phyloP scores from a whole-genome alignment of 1,139 yeast species.

The Protomyces arabidopsidicola region DNA sequence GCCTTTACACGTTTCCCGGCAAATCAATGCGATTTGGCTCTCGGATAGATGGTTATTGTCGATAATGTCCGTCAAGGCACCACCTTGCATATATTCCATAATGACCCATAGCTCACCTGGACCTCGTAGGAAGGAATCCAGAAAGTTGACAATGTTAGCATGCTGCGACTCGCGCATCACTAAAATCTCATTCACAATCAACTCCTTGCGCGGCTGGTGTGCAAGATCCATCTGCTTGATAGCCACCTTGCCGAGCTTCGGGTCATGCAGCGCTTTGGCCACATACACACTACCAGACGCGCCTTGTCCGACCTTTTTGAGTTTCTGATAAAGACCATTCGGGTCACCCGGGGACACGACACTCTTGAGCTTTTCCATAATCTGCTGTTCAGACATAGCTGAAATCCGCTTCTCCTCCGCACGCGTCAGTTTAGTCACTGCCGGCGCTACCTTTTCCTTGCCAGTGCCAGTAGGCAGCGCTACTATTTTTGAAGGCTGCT shows the following conservation, averaged over 20 bases:
- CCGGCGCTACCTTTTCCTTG: slow-evolving; percentile 19
- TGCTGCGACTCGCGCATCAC: slow-evolving; percentile 93
- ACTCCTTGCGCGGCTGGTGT: slow-evolving; percentile 90
- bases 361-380: slow-evolving; percentile 73
- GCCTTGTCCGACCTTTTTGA: slow-evolving; percentile 98
- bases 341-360: slow-evolving; percentile 86
- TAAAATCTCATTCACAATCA: slow-evolving; percentile 85
- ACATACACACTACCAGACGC: slow-evolving; percentile 94
- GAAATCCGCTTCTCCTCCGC: slow-evolving; percentile 59
- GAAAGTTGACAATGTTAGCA: slow-evolving; percentile 84
- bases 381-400: slow-evolving; percentile 77
- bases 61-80: slow-evolving; percentile 83
- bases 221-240: slow-evolving; percentile 92
- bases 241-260: slow-evolving; percentile 48
- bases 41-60: slow-evolving; percentile 75
- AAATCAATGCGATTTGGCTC: slow-evolving; percentile 85
- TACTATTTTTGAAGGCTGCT: slow-evolving; percentile 1
- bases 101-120: slow-evolving; percentile 76
- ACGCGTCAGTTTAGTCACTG: slow-evolving; percentile 32
- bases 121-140: slow-evolving; percentile 68
- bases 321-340: slow-evolving; percentile 71
- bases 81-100: slow-evolving; percentile 95
- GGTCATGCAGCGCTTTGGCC: slow-evolving; percentile 48
- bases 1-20: slow-evolving; percentile 87
- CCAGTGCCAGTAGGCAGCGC: slow-evolving; percentile 9